These are phyloP conservation scores for Boletus rex-veris DNA, from an alignment of 768 basidiomycete genomes.

Conservation along the genomic window DNA sequence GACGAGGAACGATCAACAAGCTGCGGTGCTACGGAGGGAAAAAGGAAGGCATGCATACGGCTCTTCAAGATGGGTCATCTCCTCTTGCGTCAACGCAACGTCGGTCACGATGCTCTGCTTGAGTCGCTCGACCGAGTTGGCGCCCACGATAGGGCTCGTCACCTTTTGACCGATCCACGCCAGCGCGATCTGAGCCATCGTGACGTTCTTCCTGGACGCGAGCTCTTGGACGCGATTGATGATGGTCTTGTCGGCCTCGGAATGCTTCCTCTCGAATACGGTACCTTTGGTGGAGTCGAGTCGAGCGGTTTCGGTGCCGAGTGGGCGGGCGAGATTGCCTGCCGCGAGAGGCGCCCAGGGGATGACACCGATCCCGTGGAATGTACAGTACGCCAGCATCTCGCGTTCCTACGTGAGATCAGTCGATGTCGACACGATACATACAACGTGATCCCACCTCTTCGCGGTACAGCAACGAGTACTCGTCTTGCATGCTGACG, in stretches of 20 bases:
- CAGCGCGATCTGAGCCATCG: constrained; percentile 45
- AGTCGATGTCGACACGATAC: too few relatives aligned
- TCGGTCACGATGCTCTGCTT: constrained; percentile 27
- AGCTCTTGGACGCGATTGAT: constrained; percentile 41
- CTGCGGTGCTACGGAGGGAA: too few relatives aligned
- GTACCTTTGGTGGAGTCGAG: constrained; percentile 4
- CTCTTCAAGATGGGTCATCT: constrained; percentile 29
- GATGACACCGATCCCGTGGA: constrained; percentile 50
- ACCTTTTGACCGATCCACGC: constrained; percentile 42
- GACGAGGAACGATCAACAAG: too few relatives aligned
- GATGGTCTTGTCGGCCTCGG: constrained; percentile 34
- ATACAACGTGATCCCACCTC: constrained; percentile 25
- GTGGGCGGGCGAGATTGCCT: constrained; percentile 39
- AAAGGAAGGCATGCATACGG: constrained; percentile 17
- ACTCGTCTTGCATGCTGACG: constrained; percentile 51
- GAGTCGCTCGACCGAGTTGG: constrained; percentile 33
- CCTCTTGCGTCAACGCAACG: constrained; percentile 27
- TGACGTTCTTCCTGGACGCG: constrained; percentile 35
- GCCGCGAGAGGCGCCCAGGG: constrained; percentile 46
- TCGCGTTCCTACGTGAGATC: constrained; percentile 38
- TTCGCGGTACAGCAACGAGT: constrained; percentile 50
- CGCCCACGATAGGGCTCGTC: constrained; percentile 43
- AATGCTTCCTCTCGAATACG: constrained; percentile 19
- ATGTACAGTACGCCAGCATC: constrained; percentile 43
- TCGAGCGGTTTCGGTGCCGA: constrained; percentile 26